These are phyloP conservation scores for Geotrichum klebahnii DNA, from an alignment of 1,139 yeast species.

Conservation along the genomic window DNA sequence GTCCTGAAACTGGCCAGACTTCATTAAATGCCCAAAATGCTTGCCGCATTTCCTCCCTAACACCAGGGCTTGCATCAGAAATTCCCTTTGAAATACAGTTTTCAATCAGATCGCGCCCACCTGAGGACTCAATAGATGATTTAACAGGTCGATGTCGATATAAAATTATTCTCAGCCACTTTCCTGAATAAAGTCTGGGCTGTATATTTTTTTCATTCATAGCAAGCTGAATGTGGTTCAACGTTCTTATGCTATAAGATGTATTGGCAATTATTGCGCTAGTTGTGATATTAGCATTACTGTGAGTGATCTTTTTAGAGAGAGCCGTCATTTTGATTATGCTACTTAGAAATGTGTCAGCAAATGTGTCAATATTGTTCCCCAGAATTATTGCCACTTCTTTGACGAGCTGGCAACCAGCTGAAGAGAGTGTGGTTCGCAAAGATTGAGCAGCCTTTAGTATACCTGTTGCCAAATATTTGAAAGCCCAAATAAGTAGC, in stretches of 20 bases:
- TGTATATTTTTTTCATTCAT: conserved; percentile 64
- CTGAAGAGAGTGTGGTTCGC: conserved; percentile 74
- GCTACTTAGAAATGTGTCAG: conserved; percentile 57
- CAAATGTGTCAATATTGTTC: conserved; percentile 52
- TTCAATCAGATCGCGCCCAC: conserved; percentile 47
- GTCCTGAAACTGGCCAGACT: conserved; percentile 45
- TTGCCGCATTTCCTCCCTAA: conserved; percentile 68
- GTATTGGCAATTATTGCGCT: conserved; percentile 57
- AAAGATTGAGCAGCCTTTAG: conserved; percentile 66
- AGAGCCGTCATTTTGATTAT: conserved; percentile 64
- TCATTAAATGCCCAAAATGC: conserved; percentile 68
- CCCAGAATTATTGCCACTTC: conserved; percentile 58
- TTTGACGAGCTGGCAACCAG: conserved; percentile 75
- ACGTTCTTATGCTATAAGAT: conserved; percentile 50
- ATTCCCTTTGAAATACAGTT: conserved; percentile 58
- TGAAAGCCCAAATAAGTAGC: conserved; percentile 46
- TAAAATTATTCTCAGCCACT: conserved; percentile 64
- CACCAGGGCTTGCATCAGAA: conserved; percentile 75
- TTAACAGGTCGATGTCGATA: conserved; percentile 30
- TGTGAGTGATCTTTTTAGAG: conserved; percentile 74
- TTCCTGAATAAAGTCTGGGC: conserved; percentile 65
- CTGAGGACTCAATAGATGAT: conserved; percentile 41
- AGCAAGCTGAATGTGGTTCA: conserved; percentile 52
- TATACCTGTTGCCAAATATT: conserved; percentile 54
- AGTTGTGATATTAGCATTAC: conserved; percentile 66